Evolutionary conservation across 495 filamentous ascomycete species (phyloP), one percentile per base, ranked within the genome.

Genomic region (Podospora tetraspora): DNA sequence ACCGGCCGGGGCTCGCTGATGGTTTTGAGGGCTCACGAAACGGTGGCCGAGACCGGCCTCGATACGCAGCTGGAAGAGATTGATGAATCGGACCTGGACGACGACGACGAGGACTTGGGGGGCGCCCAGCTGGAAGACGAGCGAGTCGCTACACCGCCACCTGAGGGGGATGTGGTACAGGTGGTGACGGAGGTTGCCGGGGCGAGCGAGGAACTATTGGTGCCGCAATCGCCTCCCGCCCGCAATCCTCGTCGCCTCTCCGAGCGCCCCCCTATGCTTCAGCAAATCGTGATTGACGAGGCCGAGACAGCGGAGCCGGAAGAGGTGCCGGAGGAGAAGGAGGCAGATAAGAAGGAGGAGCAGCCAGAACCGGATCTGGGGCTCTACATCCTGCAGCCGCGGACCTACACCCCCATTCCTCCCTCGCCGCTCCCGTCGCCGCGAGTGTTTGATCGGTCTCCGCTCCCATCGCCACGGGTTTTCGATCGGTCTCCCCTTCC

Each of bases 331-430:
- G 66, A 72, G 7, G 68, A 74, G 21, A 59, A 68, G 22, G 68
- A 66, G 22, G 66, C 69, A 57, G 66, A 73, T 1, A 75, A 77
- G 27, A 77, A 79, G 58, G 73, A 76, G 13, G 72, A 52, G 43
- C 43, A 52, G 43, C 43, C 43, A 52, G 43, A 52, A 52, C 43
- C 43, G 43, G 19, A 52, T 5, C 43, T 52, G 43, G 43, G 77
- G 0, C 66, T 84, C 16, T 84, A 80, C 68, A 78, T 85, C 21
- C 70, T 86, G 43, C 82, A 85, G 64, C 84, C 84, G 13, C 79
- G 79, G 63, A 86, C 83, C 1, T 87, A 86, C 70, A 86, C 81
- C 10, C 85, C 85, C 0, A 77, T 80, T 34, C 81, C 81, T 8
- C 81, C 84, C 8, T 79, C 78, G 19, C 81, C 81, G 16, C 70